phyloP scores from a whole-genome alignment of 2,329 filamentous ascomycete species.

The Colletotrichum sp. region DNA sequence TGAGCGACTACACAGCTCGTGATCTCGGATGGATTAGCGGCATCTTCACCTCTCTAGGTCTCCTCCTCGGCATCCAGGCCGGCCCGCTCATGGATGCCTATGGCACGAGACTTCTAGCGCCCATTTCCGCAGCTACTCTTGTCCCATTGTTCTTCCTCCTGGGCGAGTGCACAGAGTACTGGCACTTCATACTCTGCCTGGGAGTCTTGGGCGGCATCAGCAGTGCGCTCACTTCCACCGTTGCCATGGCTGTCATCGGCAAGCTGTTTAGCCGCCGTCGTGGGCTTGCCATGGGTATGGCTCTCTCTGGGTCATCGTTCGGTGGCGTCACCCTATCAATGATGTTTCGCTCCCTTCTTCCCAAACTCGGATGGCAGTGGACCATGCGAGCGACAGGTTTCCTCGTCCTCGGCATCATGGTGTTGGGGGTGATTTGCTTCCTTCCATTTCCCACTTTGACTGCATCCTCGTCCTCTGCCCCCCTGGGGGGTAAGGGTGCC shows the following conservation, averaged over 20 bases:
- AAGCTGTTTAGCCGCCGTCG: conserved; percentile 30
- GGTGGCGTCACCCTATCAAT: conserved; percentile 38
- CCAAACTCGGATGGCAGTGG: conserved; percentile 36
- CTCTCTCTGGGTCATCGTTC: conserved; percentile 23
- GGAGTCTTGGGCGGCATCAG: conserved; percentile 48
- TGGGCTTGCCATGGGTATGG: conserved; percentile 29
- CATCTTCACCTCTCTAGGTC: conserved; percentile 46
- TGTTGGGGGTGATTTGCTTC: conserved; percentile 36
- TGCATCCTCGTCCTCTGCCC: neutral
- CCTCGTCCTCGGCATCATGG: conserved; percentile 28
- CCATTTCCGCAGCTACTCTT: conserved; percentile 39
- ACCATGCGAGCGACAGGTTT: conserved; percentile 35
- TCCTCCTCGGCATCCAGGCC: conserved; percentile 50
- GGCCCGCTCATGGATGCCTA: conserved; percentile 54
- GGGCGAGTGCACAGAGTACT: conserved; percentile 49
- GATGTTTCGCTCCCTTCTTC: conserved; percentile 33
- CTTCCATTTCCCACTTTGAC: conserved; percentile 30
- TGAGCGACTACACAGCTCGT: conserved; percentile 42
- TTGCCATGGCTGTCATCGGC: conserved; percentile 34
- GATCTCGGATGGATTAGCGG: conserved; percentile 56
- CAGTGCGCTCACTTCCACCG: conserved; percentile 39
- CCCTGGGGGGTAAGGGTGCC: neutral
- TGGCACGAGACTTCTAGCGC: conserved; percentile 44
- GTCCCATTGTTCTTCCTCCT: conserved; percentile 48
- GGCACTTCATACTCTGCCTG: conserved; percentile 51